Conservation (phyloP, 2,329 filamentous ascomycete genomes). For the Curvularia sp. region DNA sequence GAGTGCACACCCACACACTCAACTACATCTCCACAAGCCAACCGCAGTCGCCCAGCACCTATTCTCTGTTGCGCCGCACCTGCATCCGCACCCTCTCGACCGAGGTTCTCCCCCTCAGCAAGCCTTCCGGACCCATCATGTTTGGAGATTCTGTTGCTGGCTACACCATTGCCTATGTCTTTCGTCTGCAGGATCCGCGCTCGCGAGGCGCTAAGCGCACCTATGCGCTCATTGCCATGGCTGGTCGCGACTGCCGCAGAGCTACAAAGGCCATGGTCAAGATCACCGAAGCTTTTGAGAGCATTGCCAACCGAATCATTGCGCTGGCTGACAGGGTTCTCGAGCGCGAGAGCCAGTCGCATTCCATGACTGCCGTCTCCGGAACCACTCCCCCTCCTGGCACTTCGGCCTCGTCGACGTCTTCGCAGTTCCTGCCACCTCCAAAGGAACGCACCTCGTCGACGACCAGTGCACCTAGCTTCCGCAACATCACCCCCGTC, state of each 20-base stretch:
- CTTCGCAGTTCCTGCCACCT: constrained; percentile 38
- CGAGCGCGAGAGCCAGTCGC: constrained; percentile 45
- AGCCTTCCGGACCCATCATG: constrained; percentile 64
- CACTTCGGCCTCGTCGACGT: constrained; percentile 39
- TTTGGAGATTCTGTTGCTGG: constrained; percentile 64
- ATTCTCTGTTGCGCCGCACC: constrained; percentile 63
- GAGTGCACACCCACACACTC: constrained; percentile 61
- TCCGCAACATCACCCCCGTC: constrained; percentile 61
- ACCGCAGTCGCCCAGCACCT: constrained; percentile 61
- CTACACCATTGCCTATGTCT: constrained; percentile 67
- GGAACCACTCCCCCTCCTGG: constrained; percentile 43
- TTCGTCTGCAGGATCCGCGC: constrained; percentile 65
- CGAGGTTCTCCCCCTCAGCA: constrained; percentile 63
- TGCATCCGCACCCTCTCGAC: constrained; percentile 66
- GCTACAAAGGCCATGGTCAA: constrained; percentile 52
- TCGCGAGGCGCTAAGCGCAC: constrained; percentile 64
- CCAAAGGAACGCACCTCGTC: constrained; percentile 41
- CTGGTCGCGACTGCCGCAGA: constrained; percentile 63
- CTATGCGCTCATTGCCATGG: constrained; percentile 65
- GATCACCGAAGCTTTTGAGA: constrained; percentile 57
- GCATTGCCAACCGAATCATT: constrained; percentile 62
- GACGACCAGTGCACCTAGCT: constrained; percentile 42
- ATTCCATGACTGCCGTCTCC: constrained; percentile 42
- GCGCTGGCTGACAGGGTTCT: constrained; percentile 51
- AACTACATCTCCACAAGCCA: constrained; percentile 66